A percentile compares a stretch with the other conserved stretches of the same genome.
Evolutionary conservation across 768 basidiomycete species (phyloP).

Genomic region (Heimioporus sp.): DNA sequence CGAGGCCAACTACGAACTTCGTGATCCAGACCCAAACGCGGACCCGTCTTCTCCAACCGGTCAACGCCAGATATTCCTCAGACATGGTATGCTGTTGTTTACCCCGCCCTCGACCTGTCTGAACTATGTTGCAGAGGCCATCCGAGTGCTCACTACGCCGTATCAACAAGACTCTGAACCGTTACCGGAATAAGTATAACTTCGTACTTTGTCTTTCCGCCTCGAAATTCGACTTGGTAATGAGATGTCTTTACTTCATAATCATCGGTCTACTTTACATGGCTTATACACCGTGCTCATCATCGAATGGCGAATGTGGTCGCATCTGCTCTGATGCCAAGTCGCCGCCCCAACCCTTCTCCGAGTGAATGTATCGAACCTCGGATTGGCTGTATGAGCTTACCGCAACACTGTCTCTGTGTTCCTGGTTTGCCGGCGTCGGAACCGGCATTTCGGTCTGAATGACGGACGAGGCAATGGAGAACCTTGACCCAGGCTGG

Average conservation of each 20-base stretch:
- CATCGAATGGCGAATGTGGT: conserved; percentile 41
- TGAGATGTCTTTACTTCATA: not conserved
- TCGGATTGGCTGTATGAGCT: conserved; percentile 25
- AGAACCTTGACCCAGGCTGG: conserved; percentile 18
- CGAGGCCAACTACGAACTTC: conserved; percentile 75
- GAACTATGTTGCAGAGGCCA: conserved; percentile 41
- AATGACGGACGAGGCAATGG: conserved; percentile 23
- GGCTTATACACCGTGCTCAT: conserved; percentile 33
- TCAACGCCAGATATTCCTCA: conserved; percentile 80
- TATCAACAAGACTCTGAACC: conserved; percentile 20
- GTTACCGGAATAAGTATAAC: conserved; percentile 20
- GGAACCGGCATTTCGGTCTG: conserved; percentile 31
- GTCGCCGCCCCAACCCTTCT: conserved; percentile 35
- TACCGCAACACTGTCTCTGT: conserved; percentile 30
- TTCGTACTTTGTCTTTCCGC: not conserved
- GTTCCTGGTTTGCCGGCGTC: conserved; percentile 25
- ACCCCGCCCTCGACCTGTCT: not conserved
- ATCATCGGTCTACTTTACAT: conserved; percentile 18
- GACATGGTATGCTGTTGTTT: conserved; percentile 56
- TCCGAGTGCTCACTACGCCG: conserved; percentile 47
- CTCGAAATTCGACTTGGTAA: conserved; percentile 1
- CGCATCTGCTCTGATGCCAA: conserved; percentile 36
- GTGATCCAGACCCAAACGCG: conserved; percentile 64
- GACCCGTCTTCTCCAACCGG: conserved; percentile 66
- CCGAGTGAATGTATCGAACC: conserved; percentile 26